Evolutionary conservation across 345 rosid species (phyloP).

Genomic region (Balakata baccata): DNA sequence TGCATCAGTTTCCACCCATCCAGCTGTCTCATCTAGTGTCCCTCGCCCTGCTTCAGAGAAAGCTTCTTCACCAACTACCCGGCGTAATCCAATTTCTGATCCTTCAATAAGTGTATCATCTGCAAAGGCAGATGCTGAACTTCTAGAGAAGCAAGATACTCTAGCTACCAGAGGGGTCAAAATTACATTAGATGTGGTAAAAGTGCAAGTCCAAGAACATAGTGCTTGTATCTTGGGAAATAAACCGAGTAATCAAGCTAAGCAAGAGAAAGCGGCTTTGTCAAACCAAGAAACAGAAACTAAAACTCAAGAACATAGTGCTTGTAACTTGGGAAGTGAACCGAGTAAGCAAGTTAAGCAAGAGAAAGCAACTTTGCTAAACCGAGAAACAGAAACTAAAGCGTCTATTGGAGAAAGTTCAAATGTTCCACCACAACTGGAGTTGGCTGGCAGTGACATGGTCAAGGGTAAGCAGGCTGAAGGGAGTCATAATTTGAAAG

Average conservation of each 20-base stretch:
- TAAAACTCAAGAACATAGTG: slow-evolving; percentile 29
- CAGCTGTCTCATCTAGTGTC: slow-evolving; percentile 29
- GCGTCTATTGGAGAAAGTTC: slow-evolving; percentile 25
- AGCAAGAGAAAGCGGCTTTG: slow-evolving; percentile 27
- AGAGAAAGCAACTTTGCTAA: slow-evolving; percentile 27
- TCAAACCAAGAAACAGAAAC: slow-evolving; percentile 25
- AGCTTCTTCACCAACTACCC: slow-evolving; percentile 31
- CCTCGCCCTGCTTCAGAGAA: slow-evolving; percentile 32
- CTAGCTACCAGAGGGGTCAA: slow-evolving; percentile 21
- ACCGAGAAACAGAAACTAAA: slow-evolving; percentile 26
- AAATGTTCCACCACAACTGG: slow-evolving; percentile 19
- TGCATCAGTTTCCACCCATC: slow-evolving; percentile 29
- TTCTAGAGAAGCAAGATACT: slow-evolving; percentile 29
- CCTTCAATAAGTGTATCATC: slow-evolving; percentile 25
- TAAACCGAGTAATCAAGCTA: slow-evolving; percentile 15
- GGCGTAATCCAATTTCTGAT: slow-evolving; percentile 27
- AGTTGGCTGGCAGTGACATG: slow-evolving; percentile 23
- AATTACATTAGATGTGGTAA: slow-evolving; percentile 24
- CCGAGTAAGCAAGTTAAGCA: slow-evolving; percentile 16
- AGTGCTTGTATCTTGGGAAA: slow-evolving; percentile 16
- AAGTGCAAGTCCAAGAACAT: slow-evolving; percentile 32
- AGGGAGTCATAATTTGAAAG: slow-evolving; percentile 28
- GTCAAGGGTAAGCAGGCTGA: slow-evolving; percentile 19
- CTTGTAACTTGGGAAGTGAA: slow-evolving; percentile 16
- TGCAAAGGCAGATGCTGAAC: slow-evolving; percentile 30